Evolutionary conservation across 2,329 filamentous ascomycete genomes (phyloP), one percentile per base, ranked within the genome.

Genomic region (Pseudopithomyces chartarum): DNA sequence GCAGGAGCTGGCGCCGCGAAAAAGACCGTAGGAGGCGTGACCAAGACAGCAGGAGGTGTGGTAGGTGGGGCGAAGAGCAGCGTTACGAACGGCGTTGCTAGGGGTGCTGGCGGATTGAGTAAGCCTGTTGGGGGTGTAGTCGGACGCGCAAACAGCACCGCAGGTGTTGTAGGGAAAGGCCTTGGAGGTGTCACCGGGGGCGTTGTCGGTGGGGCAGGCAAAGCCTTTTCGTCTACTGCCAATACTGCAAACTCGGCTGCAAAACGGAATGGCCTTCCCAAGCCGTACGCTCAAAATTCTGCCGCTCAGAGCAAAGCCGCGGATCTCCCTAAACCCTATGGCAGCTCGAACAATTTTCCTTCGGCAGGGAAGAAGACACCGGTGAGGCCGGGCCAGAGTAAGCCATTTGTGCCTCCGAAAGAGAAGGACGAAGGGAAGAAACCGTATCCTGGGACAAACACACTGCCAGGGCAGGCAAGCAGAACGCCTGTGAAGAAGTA

Each of bases 381-480:
- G 2, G 70, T 76, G 4, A 67, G 54, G 44, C 63, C 70, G 0
- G 69, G 66, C 1, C 57, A 62, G 29, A 61, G 60, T n/a, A 70
- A 71, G 51, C 65, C 69, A 0, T 73, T 73, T 32, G 61, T 58
- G 2, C 54, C 65, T 1, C 66, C 67, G 0, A 52, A 59, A 40
- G 55, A 56, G 32, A 62, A 65, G 51, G 62, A 60, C 1, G 48
- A 57, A 3, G 51, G 40, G 4, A 55, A 60, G 42, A 57, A 59
- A 47, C 55, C 68, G 39, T 73, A 74, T 55, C 68, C 71, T 0
- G 73, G 69, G 1, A 73, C 70, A 19, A 70, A 66, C 34, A 73
- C 69, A 32, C 40, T 68, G 46, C 68, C 69, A 0, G 69, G 71
- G 1, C 65, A 68, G 46, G 68, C 54, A 2, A 63, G 55, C 19